Base-by-base conservation (phyloP, 2,329 filamentous ascomycete genomes). In the Zarea fungicola region DNA sequence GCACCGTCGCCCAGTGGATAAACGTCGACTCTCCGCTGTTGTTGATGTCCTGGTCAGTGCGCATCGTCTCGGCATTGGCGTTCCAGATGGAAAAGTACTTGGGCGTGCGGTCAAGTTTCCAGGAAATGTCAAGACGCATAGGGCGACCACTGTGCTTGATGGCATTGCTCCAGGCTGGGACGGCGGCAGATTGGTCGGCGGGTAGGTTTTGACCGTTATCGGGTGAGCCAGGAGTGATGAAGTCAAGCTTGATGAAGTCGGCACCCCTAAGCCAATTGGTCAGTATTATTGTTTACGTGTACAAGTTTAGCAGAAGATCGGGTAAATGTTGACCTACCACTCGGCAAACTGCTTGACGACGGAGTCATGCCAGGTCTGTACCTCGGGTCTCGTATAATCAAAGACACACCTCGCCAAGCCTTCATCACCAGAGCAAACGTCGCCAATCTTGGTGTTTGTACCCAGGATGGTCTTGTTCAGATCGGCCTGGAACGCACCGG, bases 21-120 rank as follows among this genome's bases (percentile, higher is more conserved):
- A 56, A 50, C 6, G 47, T 47, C 13, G 51, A 22, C 23, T 39
- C 39, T 7, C 40, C 23, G 47, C 48, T 29, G 40, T 55, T 55
- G 51, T 55, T 55, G 47, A 56, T 54, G 42, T 56, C 55, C 46
- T 56, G 55, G 42, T 56, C 55, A 29, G 39, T 52, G 21, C 55
- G 54, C 55, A 56, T 56, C 4, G 53, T 48, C 28, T 56, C 55
- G 35, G 55, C 51, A 39, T 55, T 50, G 18, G 40, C 42, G 41
- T 54, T 52, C 55, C 55, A 56, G 22, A 55, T 47, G 13, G 42
- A 25, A 19, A 56, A 56, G 37, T 50, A 56, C 41, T 50, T 42
- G n/a, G 53, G 31, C 13, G 49, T 50, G n/a, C 55, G 51, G 40
- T 55, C 53, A 19, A 55, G 53, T 37, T 56, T 55, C 55, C 55